phyloP scores from a whole-genome alignment of 2,329 filamentous ascomycete genomes.

The Colletotrichum graminicola region DNA sequence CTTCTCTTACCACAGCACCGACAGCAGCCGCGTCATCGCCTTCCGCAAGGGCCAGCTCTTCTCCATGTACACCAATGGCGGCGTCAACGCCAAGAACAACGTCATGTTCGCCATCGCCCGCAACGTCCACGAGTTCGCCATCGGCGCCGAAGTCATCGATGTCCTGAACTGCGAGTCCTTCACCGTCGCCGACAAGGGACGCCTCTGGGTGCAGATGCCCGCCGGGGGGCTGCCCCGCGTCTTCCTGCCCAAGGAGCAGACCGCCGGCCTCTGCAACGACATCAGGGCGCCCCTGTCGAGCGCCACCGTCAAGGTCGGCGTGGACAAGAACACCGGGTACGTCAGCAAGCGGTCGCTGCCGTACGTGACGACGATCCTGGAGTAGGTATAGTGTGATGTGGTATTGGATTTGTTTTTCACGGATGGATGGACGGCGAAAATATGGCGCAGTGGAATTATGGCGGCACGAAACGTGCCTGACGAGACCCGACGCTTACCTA shows the following conservation, averaged over 20 bases:
- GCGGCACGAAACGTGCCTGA: not conserved
- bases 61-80: slow-evolving; percentile 55
- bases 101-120: slow-evolving; percentile 51
- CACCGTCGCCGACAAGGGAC: slow-evolving; percentile 29
- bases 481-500: not conserved
- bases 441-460: not conserved
- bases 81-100: slow-evolving; percentile 48
- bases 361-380: slow-evolving; percentile 18
- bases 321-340: slow-evolving; percentile 37
- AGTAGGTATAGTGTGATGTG: not conserved
- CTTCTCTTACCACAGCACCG: slow-evolving; percentile 31
- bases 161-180: slow-evolving; percentile 56
- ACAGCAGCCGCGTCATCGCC: slow-evolving; percentile 38
- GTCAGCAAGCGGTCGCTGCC: slow-evolving; percentile 26
- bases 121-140: slow-evolving; percentile 52
- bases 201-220: slow-evolving; percentile 41
- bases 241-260: slow-evolving; percentile 37
- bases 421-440: not conserved
- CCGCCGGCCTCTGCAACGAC: slow-evolving; percentile 36
- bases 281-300: slow-evolving; percentile 28
- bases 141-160: slow-evolving; percentile 53
- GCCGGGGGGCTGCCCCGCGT: slow-evolving; percentile 35
- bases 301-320: slow-evolving; percentile 36
- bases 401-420: not conserved
- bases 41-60: slow-evolving; percentile 41